Evolutionary conservation across 345 rosid genomes (phyloP).

Genomic region (Bruguiera gymnorhiza): DNA sequence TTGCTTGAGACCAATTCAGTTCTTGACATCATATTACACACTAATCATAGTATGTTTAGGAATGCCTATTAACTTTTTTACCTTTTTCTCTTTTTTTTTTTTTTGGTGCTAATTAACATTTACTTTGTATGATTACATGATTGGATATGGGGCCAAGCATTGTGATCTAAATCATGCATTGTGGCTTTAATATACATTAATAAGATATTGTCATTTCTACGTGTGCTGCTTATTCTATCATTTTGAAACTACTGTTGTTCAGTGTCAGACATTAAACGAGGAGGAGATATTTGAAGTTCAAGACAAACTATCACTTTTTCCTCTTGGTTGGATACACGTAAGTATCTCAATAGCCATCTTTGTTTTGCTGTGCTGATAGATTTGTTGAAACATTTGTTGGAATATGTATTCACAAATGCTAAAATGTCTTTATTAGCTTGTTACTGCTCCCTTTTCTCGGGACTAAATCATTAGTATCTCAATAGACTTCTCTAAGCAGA

Average conservation of each 20-base stretch:
- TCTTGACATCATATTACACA: too few relatives aligned
- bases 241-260: conserved; percentile 16
- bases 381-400: background rate
- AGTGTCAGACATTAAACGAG: conserved; percentile 91
- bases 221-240: background rate
- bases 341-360: conserved; percentile 25
- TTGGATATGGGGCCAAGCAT: too few relatives aligned
- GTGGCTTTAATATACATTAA: too few relatives aligned
- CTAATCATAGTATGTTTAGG: too few relatives aligned
- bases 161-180: too few relatives aligned
- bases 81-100: too few relatives aligned
- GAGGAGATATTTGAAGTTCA: conserved; percentile 96
- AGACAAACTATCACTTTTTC: conserved; percentile 69
- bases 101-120: too few relatives aligned
- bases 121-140: too few relatives aligned
- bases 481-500: background rate
- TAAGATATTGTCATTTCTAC: background rate
- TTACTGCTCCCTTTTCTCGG: too few relatives aligned
- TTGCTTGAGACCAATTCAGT: too few relatives aligned
- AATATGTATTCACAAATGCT: background rate
- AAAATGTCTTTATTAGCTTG: too few relatives aligned
- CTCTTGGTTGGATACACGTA: conserved; percentile 98
- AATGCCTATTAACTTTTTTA: too few relatives aligned
- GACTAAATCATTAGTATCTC: background rate
- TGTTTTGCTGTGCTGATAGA: background rate